Percentiles rank a stretch among this genome's conserved stretches.
These are phyloP conservation scores for Candida koratica DNA, from an alignment of 805 yeast genomes.

Conservation along the genomic window DNA sequence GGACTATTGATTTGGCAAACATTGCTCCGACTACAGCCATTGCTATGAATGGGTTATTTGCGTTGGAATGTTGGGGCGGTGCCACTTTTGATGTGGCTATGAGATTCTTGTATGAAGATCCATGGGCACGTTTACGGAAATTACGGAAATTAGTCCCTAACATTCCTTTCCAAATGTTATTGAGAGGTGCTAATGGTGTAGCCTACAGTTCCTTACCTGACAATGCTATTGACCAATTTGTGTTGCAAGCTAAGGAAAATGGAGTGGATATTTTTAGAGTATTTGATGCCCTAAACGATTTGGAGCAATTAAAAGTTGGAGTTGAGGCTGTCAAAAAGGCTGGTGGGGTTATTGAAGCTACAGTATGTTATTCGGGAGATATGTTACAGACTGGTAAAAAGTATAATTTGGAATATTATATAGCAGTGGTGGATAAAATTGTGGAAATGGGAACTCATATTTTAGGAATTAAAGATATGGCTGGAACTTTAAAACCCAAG, in stretches of 20 bases:
- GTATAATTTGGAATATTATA: conserved; percentile 88
- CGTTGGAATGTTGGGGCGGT: conserved; percentile 99
- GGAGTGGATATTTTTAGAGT: conserved; percentile 99
- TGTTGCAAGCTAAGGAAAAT: conserved; percentile 85
- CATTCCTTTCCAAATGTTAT: conserved; percentile 98
- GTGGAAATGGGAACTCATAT: conserved; percentile 95
- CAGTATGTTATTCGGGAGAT: conserved; percentile 98
- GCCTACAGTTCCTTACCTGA: conserved; percentile 98
- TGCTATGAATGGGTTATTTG: conserved; percentile 86
- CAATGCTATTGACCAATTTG: conserved; percentile 97
- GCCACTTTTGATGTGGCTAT: conserved; percentile 98
- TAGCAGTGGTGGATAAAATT: conserved; percentile 74
- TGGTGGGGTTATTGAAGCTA: conserved; percentile 98
- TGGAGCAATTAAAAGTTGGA: conserved; percentile 96
- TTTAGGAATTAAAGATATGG: conserved; percentile 98
- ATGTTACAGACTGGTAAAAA: conserved; percentile 95
- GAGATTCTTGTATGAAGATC: conserved; percentile 98
- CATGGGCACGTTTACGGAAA: conserved; percentile 93
- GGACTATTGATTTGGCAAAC: conserved; percentile 86
- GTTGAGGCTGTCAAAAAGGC: conserved; percentile 97
- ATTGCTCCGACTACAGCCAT: conserved; percentile 94
- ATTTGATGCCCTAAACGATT: conserved; percentile 93
- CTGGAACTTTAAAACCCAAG: conserved; percentile 94
- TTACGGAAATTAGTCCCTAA: conserved; percentile 91
- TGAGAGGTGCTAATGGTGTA: conserved; percentile 99